Base-by-base conservation (phyloP, 2,329 filamentous ascomycete genomes). In the Penicillium hordei region DNA sequence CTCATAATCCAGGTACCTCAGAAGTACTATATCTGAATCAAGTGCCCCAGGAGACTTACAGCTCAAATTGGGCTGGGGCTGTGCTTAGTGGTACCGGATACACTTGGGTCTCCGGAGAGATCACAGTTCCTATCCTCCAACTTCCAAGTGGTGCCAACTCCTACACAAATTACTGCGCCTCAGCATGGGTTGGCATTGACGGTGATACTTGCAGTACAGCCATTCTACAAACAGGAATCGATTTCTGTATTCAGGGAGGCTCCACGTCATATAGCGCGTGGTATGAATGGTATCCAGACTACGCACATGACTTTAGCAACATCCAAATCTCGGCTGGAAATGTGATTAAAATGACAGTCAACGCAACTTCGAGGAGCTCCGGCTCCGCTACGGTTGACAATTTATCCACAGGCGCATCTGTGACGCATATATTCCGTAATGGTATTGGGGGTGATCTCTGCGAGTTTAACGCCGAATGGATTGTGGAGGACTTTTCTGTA, bases 221-320 rank as follows among this genome's bases (percentile, higher is more conserved):
- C 10, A 83, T 85, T 52, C 72, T 85, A 3, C 82, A 85, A 69
- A 82, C 82, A 4, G 83, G 83, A 45, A 68, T 86, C 46, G 82
- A 85, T 69, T 83, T 84, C 69, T 79, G 77, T 48, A 70, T 81
- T 31, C 64, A 76, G 40, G 74, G 72, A 2, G 70, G 69, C 21
- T 60, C 66, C 0, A 75, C 78, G 4, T 76, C 72, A 9, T 85
- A 78, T 62, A 78, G 81, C 52, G 81, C 82, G 17, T 86, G 83
- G 82, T 85, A 84, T 63, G 83, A 85, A 68, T 86, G 82, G 83
- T 83, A 81, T 66, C 82, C 83, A 3, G 80, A 83, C 68, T 81
- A 81, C 65, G 76, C 82, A 25, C 79, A 82, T 65, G 75, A 81
- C 66, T 85, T 83, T 70, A 69, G 63, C 55, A 74, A 74, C 58